These are phyloP conservation scores for Blastomyces silverae DNA, from an alignment of 2,329 filamentous ascomycete species.

Conservation along the genomic window DNA sequence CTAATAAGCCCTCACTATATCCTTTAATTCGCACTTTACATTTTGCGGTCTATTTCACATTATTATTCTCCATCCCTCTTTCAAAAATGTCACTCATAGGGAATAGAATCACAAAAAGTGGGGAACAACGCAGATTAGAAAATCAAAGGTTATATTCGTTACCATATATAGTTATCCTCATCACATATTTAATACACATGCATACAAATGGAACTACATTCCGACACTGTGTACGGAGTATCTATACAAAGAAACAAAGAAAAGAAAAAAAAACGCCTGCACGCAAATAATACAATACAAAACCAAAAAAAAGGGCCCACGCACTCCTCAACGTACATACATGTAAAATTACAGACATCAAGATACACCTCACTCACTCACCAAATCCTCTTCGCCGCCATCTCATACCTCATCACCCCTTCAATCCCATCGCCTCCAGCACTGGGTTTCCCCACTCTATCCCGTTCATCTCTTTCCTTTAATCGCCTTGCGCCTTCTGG, in stretches of 20 bases:
- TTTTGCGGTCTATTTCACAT: neutral
- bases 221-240: neutral
- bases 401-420: slow-evolving; percentile 73
- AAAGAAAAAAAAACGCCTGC: neutral
- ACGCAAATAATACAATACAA: slow-evolving; percentile 1
- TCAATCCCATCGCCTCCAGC: slow-evolving; percentile 57
- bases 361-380: slow-evolving; percentile 35
- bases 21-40: neutral
- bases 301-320: neutral
- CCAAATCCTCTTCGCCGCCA: slow-evolving; percentile 97
- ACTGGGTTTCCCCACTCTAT: slow-evolving; percentile 52
- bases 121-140: neutral
- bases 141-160: neutral
- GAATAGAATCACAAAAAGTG: neutral
- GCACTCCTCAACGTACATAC: neutral
- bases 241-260: too few species aligned
- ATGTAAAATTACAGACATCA: neutral
- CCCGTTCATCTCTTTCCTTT: slow-evolving; percentile 57
- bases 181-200: neutral
- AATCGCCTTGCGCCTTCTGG: slow-evolving; percentile 59
- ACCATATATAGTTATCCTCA: neutral
- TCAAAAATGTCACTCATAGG: neutral
- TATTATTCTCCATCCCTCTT: neutral
- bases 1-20: too few species aligned
- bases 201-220: neutral